These are phyloP conservation scores for Phytophthora citrophthora DNA, from an alignment of 352 stramenopile species.

Conservation along the genomic window DNA sequence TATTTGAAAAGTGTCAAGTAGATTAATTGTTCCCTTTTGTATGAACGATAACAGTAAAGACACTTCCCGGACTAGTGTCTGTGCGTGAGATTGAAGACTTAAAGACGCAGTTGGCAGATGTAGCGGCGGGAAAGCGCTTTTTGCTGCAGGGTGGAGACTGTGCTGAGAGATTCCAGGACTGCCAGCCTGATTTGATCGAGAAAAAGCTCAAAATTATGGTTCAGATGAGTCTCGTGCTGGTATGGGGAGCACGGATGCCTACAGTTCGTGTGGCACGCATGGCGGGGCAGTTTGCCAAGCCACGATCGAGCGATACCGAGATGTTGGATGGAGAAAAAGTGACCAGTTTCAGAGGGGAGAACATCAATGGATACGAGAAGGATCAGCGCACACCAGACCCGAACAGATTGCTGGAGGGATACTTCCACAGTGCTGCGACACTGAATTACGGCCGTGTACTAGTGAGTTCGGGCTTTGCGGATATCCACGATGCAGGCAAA, in stretches of 20 bases:
- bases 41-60: conserved; percentile 61
- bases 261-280: conserved; percentile 97
- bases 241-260: conserved; percentile 96
- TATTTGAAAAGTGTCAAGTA: conserved; percentile 2
- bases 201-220: conserved; percentile 96
- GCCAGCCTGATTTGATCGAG: conserved; percentile 83
- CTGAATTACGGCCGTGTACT: conserved; percentile 98
- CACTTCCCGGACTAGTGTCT: conserved; percentile 94
- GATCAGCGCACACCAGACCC: conserved; percentile 95
- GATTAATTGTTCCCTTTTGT: background rate
- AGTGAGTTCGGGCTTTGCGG: conserved; percentile 95
- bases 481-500: conserved; percentile 96
- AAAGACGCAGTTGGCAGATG: conserved; percentile 92
- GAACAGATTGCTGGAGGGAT: conserved; percentile 94
- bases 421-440: conserved; percentile 97
- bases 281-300: conserved; percentile 99
- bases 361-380: conserved; percentile 96
- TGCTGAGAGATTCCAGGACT: conserved; percentile 97
- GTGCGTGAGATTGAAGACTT: conserved; percentile 94
- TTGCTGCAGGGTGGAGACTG: conserved; percentile 99
- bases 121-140: conserved; percentile 96
- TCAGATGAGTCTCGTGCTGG: conserved; percentile 98
- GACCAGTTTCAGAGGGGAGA: conserved; percentile 97
- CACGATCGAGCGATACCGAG: conserved; percentile 94
- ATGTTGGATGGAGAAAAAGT: conserved; percentile 94